phyloP scores from a whole-genome alignment of 2,329 filamentous ascomycete species.

The Ophiostoma novo-ulmi region DNA sequence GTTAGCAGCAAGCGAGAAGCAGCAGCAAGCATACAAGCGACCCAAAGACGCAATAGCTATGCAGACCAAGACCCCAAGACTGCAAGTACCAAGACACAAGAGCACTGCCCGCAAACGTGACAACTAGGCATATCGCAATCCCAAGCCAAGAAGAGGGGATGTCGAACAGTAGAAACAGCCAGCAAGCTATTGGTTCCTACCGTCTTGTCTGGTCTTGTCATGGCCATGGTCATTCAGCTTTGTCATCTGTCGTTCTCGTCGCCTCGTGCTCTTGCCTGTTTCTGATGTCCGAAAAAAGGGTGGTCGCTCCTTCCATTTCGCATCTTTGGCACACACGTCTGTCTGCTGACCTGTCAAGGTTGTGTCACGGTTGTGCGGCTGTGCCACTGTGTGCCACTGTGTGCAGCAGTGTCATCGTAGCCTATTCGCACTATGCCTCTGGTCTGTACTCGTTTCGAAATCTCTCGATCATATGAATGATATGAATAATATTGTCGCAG shows the following conservation, averaged over 20 bases:
- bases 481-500: background rate
- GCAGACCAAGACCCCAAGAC: background rate
- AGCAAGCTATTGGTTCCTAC: background rate
- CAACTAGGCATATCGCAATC: constrained; percentile 2
- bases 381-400: background rate
- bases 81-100: background rate
- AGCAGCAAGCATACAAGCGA: background rate
- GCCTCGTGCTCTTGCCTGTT: background rate
- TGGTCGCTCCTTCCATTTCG: background rate
- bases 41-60: background rate
- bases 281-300: background rate
- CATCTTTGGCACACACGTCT: background rate
- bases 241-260: background rate
- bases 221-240: background rate
- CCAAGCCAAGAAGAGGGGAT: constrained; percentile 10
- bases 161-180: background rate
- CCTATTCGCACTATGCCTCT: background rate
- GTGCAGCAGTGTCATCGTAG: background rate
- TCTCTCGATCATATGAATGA: background rate
- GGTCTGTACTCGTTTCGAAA: background rate
- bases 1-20: background rate
- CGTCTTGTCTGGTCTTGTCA: background rate
- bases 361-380: background rate
- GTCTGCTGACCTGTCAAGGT: background rate
- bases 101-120: constrained; percentile 6